Percentiles rank a stretch among this genome's conserved stretches.
Conservation (phyloP, 2,329 filamentous ascomycete genomes). For the Trichoderma arundinaceum region DNA sequence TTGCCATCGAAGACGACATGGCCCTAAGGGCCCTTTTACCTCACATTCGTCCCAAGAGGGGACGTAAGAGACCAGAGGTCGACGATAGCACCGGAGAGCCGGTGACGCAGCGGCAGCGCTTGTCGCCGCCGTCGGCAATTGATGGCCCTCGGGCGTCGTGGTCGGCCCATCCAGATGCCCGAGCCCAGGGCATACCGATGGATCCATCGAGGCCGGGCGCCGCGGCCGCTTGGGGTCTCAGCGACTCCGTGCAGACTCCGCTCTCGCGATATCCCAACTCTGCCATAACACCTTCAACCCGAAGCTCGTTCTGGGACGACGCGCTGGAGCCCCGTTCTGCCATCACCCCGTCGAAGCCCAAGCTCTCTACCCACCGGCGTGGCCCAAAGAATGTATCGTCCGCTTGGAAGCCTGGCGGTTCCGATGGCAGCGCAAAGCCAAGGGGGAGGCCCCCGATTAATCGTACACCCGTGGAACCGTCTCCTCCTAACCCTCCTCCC, state of each 20-base stretch:
- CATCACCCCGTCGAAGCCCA: conserved; percentile 67
- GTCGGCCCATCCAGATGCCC: conserved; percentile 53
- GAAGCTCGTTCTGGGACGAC: conserved; percentile 61
- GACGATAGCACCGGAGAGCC: conserved; percentile 54
- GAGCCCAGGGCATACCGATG: conserved; percentile 42
- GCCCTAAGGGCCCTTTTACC: conserved; percentile 83
- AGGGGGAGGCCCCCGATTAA: conserved; percentile 81
- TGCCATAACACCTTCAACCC: conserved; percentile 71
- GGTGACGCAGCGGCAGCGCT: conserved; percentile 64
- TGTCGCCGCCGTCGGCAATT: conserved; percentile 58
- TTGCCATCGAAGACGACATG: conserved; percentile 85
- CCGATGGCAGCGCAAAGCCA: conserved; percentile 68
- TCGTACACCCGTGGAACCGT: conserved; percentile 62
- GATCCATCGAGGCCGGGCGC: conserved; percentile 46
- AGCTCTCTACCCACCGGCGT: conserved; percentile 61
- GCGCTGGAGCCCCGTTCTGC: conserved; percentile 71
- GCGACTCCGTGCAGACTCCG: conserved; percentile 64
- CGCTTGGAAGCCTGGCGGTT: conserved; percentile 76
- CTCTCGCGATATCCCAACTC: conserved; percentile 76
- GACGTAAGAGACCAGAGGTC: conserved; percentile 67
- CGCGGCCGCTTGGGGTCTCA: conserved; percentile 41
- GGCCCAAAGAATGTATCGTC: conserved; percentile 87
- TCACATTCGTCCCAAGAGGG: conserved; percentile 69
- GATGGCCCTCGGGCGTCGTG: conserved; percentile 48
- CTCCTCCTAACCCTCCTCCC: conserved; percentile 61